phyloP scores from a whole-genome alignment of 176 grass and related monocot species.

The Oryza meridionalis region DNA sequence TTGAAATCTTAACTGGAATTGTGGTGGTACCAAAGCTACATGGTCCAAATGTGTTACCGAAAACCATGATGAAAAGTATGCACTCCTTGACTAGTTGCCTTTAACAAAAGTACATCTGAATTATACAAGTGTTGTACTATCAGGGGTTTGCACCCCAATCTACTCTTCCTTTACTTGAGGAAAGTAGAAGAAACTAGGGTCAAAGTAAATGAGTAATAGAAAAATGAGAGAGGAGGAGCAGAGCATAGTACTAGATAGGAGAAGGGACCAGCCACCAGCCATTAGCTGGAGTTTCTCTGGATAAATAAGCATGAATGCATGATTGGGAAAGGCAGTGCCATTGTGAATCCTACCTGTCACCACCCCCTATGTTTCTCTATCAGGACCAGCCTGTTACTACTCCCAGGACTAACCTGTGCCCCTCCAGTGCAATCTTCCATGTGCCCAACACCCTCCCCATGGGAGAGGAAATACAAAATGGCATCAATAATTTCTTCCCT shows the following conservation, averaged over 20 bases:
- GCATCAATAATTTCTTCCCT: slow-evolving; percentile 26
- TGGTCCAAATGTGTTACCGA: not conserved
- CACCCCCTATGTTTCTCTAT: slow-evolving; percentile 41
- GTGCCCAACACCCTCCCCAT: slow-evolving; percentile 39
- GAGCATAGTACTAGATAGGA: slow-evolving; percentile 35
- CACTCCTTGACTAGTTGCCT: not conserved
- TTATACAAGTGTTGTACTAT: not conserved
- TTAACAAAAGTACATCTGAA: not conserved
- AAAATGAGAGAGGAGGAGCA: slow-evolving; percentile 26
- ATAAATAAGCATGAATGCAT: slow-evolving; percentile 53
- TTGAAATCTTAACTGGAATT: slow-evolving; percentile 28
- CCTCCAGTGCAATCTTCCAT: slow-evolving; percentile 48
- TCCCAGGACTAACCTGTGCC: slow-evolving; percentile 55
- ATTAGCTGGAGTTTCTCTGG: slow-evolving; percentile 53
- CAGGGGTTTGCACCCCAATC: not conserved
- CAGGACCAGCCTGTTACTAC: slow-evolving; percentile 61
- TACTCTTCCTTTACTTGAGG: slow-evolving; percentile 4
- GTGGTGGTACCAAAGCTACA: slow-evolving; percentile 8
- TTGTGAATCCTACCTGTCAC: slow-evolving; percentile 50
- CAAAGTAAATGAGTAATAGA: slow-evolving; percentile 31
- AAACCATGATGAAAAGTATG: slow-evolving; percentile 18
- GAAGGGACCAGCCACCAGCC: slow-evolving; percentile 41
- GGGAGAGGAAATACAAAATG: slow-evolving; percentile 7
- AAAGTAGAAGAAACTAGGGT: slow-evolving; percentile 18
- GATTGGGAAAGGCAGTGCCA: slow-evolving; percentile 43